A percentile compares a stretch with the other conserved stretches of the same genome.
phyloP scores from a whole-genome alignment of 140 eudicot species.

The Anethum foeniculum region DNA sequence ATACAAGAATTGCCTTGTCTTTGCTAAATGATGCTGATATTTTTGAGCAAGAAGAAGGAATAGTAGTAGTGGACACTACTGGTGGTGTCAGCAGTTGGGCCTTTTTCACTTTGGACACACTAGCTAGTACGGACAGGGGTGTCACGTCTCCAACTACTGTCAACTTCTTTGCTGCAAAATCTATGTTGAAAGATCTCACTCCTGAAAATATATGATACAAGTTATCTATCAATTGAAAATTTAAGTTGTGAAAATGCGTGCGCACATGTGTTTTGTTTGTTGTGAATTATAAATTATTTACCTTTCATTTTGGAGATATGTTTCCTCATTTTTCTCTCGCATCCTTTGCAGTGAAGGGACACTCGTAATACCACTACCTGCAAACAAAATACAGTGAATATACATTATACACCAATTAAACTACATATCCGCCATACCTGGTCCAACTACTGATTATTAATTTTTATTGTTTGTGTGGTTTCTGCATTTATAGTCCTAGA shows the following conservation, averaged over 20 bases:
- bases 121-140: conserved; percentile 64
- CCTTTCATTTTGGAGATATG: conserved; percentile 89
- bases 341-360: conserved; percentile 94
- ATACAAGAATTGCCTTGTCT: conserved; percentile 27
- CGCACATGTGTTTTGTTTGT: conserved; percentile 22
- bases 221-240: not conserved
- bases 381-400: conserved; percentile 9
- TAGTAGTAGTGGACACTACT: conserved; percentile 13
- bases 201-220: conserved; percentile 29
- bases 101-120: conserved; percentile 88
- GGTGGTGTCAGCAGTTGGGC: conserved; percentile 68
- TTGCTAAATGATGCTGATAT: conserved; percentile 30
- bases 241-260: not conserved
- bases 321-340: conserved; percentile 85
- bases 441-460: not conserved
- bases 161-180: conserved; percentile 78
- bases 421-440: not conserved
- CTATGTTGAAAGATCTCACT: conserved; percentile 77
- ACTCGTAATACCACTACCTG: conserved; percentile 92
- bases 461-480: not conserved
- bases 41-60: not conserved
- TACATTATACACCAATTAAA: not conserved
- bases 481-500: not conserved
- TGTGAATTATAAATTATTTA: conserved; percentile 14
- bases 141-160: conserved; percentile 85